Conservation (phyloP, 2,329 filamentous ascomycete genomes). For the Ascochyta clinopodiicola region DNA sequence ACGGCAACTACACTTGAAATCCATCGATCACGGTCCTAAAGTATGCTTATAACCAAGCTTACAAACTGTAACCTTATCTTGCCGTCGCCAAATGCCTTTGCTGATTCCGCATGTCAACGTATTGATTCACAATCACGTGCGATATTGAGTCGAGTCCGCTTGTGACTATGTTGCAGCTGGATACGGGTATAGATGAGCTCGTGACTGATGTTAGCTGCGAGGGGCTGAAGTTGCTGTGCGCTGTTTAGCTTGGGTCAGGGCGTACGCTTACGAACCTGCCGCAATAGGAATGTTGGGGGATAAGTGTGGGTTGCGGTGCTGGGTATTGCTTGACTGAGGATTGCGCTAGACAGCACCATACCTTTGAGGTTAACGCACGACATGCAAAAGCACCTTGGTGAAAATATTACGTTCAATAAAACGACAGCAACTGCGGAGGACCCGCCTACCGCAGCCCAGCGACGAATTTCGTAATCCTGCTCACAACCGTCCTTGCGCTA, state of each 20-base stretch:
- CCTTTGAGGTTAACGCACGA: no score
- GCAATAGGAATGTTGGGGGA: background rate
- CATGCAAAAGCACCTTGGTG: background rate
- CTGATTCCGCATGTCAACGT: background rate
- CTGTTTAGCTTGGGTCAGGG: background rate
- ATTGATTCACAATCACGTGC: background rate
- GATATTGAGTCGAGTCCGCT: no score
- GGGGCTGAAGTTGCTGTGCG: no score
- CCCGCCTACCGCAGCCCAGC: background rate
- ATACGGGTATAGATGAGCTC: no score
- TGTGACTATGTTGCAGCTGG: no score
- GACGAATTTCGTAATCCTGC: slow-evolving; percentile 7
- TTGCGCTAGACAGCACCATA: no score
- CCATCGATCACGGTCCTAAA: slow-evolving; percentile 14
- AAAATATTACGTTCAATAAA: background rate
- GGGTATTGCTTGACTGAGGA: background rate
- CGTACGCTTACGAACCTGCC: background rate
- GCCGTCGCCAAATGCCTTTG: slow-evolving; percentile 2
- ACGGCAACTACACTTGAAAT: background rate
- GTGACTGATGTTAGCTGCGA: no score
- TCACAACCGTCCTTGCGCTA: slow-evolving; percentile 5
- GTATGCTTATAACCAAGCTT: slow-evolving; percentile 17
- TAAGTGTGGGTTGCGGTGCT: background rate
- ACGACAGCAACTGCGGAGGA: no score
- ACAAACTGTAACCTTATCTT: slow-evolving; percentile 18